Percentiles rank a stretch among this genome's conserved stretches.
These are phyloP conservation scores for Boletales sp. DNA, from an alignment of 768 basidiomycete species.

Conservation along the genomic window DNA sequence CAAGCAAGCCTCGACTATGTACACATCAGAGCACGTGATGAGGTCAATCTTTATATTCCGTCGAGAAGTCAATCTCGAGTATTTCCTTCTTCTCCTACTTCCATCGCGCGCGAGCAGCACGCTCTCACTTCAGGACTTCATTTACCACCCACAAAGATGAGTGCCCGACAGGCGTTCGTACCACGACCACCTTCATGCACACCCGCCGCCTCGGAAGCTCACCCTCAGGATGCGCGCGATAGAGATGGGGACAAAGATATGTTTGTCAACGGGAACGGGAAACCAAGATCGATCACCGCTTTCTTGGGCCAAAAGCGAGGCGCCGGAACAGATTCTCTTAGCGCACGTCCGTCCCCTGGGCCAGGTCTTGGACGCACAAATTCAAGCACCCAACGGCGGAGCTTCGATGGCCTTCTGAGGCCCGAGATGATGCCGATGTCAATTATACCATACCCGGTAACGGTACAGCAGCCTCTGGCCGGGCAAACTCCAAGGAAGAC, in stretches of 20 bases:
- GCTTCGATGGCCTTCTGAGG: conserved; percentile 22
- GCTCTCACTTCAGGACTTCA: not conserved
- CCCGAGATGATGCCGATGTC: conserved; percentile 21
- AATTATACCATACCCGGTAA: conserved; percentile 19
- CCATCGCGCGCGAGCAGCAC: not conserved
- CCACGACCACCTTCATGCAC: conserved; percentile 17
- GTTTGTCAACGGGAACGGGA: conserved; percentile 8
- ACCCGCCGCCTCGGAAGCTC: conserved; percentile 5
- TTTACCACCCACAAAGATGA: conserved; percentile 13
- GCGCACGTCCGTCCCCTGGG: conserved; percentile 1
- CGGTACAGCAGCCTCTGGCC: not conserved
- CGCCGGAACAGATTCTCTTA: conserved; percentile 1
- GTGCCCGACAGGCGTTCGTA: conserved; percentile 24
- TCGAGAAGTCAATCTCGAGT: not conserved
- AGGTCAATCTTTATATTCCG: not conserved
- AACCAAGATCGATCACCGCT: conserved; percentile 19
- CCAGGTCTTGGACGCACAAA: conserved; percentile 4
- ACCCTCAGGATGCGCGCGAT: not conserved
- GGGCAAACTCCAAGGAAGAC: conserved; percentile 21
- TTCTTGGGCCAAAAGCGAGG: conserved; percentile 20
- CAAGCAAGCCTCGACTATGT: no score
- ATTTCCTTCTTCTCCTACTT: not conserved
- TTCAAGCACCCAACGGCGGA: conserved; percentile 9
- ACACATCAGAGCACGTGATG: conserved; percentile 1
- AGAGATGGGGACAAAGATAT: conserved; percentile 7